Evolutionary conservation across 805 yeast genomes (phyloP), one percentile per base, ranked within the genome.

Genomic region (Kuraishia floccosa): DNA sequence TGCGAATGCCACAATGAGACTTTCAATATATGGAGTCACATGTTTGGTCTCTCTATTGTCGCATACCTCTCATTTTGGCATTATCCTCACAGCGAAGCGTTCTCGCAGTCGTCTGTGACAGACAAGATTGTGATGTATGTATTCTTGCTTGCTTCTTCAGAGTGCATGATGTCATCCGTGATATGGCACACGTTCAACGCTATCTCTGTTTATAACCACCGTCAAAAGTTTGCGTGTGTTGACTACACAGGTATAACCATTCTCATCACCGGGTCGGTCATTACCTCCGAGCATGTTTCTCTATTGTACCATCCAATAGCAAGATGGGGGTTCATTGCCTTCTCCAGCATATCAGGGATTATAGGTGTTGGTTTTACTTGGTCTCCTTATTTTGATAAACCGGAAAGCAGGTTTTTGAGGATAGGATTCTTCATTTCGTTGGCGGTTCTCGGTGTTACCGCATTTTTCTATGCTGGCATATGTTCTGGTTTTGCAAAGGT

Each of bases 191-290:
- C 96, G 3, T 87, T 85, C 54, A 72, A 80, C 36, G 76, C 85
- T 38, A 81, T 85, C 39, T 72, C 89, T 12, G 66, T 67, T 30
- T 52, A 80, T 27, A 45, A 60, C 14, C 50, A 74, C 39, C 68
- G 95, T 49, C 65, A 76, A 40, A 69, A 73, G 32, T 84, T 82
- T 56, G 96, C 96, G 0, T 91, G 98, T 52, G 74, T 87, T 26
- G 98, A 89, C 58, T 89, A 89, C 54, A 79, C 94, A 5, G 98
- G 98, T 2, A 89, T 89, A 41, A 85, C 96, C 0, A 68, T 86
- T 10, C 60, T 91, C 40, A 87, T 89, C 43, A 80, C 95, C 0
- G 89, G 94, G 11, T 82, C 95, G 3, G 80, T 91, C 28, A 60
- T 91, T 27, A 73, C 94, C 4, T 78, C 89, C 0, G 95, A 89